Percentiles rank a stretch among this genome's conserved stretches.
Evolutionary conservation across 208 protist genomes (phyloP).

Genomic region (Jaenimonas drosophilae): DNA sequence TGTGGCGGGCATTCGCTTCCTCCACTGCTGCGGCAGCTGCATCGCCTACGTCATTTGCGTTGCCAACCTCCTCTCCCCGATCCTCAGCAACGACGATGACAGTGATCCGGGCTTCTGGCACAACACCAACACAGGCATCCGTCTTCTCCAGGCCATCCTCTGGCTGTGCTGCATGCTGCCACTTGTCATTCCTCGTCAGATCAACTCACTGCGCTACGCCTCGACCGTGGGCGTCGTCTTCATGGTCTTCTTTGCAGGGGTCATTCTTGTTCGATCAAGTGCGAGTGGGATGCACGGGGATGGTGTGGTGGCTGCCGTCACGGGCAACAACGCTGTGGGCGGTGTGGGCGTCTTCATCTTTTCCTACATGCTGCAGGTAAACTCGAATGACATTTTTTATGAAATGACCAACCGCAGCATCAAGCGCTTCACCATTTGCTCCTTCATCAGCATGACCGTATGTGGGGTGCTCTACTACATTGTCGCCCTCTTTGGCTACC

Average conservation of each 20-base stretch:
- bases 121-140: slow-evolving; percentile 5
- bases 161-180: slow-evolving; percentile 28
- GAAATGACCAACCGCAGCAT: slow-evolving; percentile 22
- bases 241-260: slow-evolving; percentile 17
- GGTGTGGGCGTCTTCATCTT: slow-evolving; percentile 19
- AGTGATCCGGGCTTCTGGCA: slow-evolving; percentile 1
- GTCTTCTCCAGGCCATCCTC: slow-evolving; percentile 11
- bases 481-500: slow-evolving; percentile 24
- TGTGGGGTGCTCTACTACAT: slow-evolving; percentile 19
- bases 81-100: neutral
- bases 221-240: slow-evolving; percentile 14
- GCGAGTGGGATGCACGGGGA: slow-evolving; percentile 6
- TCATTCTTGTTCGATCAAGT: slow-evolving; percentile 12
- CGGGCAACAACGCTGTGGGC: slow-evolving; percentile 5
- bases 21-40: neutral
- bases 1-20: slow-evolving; percentile 1
- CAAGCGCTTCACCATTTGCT: slow-evolving; percentile 9
- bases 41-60: slow-evolving; percentile 1
- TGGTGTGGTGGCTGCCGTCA: slow-evolving; percentile 8
- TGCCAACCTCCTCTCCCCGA: neutral
- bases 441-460: slow-evolving; percentile 15
- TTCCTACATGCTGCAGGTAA: slow-evolving; percentile 24
- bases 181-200: slow-evolving; percentile 13
- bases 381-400: slow-evolving; percentile 21
- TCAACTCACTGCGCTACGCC: slow-evolving; percentile 31